Evolutionary conservation across 208 protist genomes (phyloP).

Genomic region (Trichomonas gallinae): DNA sequence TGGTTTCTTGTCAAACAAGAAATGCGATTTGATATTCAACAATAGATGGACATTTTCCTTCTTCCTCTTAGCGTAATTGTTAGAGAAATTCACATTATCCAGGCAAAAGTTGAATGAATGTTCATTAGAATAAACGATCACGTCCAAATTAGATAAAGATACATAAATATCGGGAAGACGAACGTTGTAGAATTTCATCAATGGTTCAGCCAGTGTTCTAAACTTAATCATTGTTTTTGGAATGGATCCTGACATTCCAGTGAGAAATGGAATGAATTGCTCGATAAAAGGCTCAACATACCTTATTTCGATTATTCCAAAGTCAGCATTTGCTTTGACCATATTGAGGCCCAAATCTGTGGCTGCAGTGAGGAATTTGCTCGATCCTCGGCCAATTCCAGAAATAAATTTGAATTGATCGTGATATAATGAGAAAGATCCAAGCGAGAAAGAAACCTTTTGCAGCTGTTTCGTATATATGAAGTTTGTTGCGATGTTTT

Average conservation of each 20-base stretch:
- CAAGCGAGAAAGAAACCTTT: background rate
- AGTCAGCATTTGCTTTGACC: background rate
- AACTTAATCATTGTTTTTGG: background rate
- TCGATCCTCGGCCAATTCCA: background rate
- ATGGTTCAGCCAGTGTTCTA: background rate
- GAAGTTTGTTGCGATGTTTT: background rate
- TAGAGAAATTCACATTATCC: background rate
- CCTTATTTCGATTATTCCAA: background rate
- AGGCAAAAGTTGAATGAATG: background rate
- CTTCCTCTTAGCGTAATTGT: background rate
- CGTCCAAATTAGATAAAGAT: background rate
- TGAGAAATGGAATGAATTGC: background rate
- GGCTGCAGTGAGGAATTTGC: background rate
- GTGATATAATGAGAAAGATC: background rate
- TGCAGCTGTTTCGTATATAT: background rate
- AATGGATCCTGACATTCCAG: background rate
- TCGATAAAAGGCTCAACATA: background rate
- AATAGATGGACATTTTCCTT: background rate
- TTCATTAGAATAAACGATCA: background rate
- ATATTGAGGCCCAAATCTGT: background rate
- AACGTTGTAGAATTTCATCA: background rate
- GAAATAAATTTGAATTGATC: background rate
- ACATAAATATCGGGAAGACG: background rate
- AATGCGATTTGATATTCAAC: background rate
- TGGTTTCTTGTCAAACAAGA: background rate